phyloP scores from a whole-genome alignment of 225 moss, liverwort and hornwort species.

The Pseudoscleropodium purum region DNA sequence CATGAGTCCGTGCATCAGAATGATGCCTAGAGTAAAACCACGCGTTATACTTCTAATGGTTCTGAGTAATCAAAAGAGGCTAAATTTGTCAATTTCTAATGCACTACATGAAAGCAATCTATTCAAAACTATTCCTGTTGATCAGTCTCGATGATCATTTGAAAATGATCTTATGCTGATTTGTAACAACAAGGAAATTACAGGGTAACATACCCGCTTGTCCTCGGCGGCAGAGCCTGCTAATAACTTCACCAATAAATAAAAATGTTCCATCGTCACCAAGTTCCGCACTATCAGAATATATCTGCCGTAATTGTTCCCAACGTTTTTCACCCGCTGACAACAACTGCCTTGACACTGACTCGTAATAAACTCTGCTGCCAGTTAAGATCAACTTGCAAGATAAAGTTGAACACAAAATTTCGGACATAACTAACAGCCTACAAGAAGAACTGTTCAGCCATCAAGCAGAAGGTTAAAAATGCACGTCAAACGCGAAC shows the following conservation, averaged over 20 bases:
- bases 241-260: constrained; percentile 65
- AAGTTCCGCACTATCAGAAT: not conserved
- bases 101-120: not conserved
- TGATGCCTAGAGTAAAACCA: not conserved
- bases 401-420: not conserved
- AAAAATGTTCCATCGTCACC: constrained; percentile 36
- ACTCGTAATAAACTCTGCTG: constrained; percentile 51
- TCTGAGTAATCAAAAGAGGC: not conserved
- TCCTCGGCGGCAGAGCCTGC: constrained; percentile 76
- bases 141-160: not conserved
- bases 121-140: not conserved
- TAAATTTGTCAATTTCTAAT: not conserved
- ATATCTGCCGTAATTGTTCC: constrained; percentile 12
- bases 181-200: not conserved
- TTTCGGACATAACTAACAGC: not conserved
- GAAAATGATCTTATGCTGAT: not conserved
- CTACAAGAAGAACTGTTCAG: not conserved
- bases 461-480: not conserved
- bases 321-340: constrained; percentile 54
- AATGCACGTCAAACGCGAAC: not conserved
- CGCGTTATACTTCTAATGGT: not conserved
- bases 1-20: constrained; percentile 7
- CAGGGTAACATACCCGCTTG: constrained; percentile 51
- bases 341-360: constrained; percentile 60
- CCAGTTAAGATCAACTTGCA: constrained; percentile 14